Conservation (phyloP, 139 green algal genomes). For the Bryopsis sp. region DNA sequence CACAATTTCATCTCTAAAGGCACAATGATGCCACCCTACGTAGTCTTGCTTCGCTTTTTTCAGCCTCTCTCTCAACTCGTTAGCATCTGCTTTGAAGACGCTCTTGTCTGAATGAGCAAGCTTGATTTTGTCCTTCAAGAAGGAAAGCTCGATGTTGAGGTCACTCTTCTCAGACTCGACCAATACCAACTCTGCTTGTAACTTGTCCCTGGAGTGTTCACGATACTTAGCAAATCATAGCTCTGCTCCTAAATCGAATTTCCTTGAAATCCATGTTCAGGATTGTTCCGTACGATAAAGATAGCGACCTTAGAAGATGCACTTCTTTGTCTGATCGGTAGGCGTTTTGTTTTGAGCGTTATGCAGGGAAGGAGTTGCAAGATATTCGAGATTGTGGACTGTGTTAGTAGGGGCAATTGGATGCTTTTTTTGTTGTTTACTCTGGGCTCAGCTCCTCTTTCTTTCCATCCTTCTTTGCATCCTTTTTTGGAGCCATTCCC, state of each 20-base stretch:
- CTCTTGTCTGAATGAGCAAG: not conserved
- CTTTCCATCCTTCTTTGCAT: conserved; percentile 6
- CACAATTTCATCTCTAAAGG: not conserved
- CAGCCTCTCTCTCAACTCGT: not conserved
- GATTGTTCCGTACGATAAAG: too few relatives aligned
- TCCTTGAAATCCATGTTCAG: too few relatives aligned
- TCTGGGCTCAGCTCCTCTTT: not conserved
- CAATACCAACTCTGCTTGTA: not conserved
- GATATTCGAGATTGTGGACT: too few relatives aligned
- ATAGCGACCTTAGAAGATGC: too few relatives aligned
- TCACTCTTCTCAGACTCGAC: conserved; percentile 9
- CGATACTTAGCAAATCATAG: too few relatives aligned
- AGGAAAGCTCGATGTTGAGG: conserved; percentile 6
- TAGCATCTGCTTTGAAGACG: not conserved
- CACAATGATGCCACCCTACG: not conserved
- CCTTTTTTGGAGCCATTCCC: conserved; percentile 5
- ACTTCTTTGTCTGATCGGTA: too few relatives aligned
- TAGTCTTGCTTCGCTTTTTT: conserved; percentile 6
- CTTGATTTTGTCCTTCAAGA: conserved; percentile 16
- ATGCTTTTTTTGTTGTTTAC: too few relatives aligned
- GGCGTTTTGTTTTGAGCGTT: too few relatives aligned
- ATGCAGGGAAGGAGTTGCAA: too few relatives aligned
- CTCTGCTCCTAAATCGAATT: too few relatives aligned
- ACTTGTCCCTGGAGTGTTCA: too few relatives aligned
- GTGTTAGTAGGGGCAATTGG: too few relatives aligned